These are phyloP conservation scores for Diutina ranongensis DNA, from an alignment of 1,139 yeast genomes.

Conservation along the genomic window DNA sequence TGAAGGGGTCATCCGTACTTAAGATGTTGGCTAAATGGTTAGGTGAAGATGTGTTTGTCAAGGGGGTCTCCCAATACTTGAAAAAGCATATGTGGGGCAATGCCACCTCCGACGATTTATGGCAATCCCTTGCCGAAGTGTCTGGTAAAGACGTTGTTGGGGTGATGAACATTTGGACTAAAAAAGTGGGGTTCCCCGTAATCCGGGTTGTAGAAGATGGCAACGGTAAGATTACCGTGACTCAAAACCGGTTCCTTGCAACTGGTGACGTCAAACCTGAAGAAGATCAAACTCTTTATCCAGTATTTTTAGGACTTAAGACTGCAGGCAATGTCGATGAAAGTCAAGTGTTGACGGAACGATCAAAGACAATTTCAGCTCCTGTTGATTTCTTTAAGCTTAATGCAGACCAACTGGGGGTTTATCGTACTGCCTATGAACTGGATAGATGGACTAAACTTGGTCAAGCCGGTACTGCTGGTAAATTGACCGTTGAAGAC, in stretches of 20 bases:
- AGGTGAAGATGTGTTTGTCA: slow-evolving; percentile 53
- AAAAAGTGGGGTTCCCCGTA: slow-evolving; percentile 76
- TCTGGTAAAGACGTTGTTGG: slow-evolving; percentile 62
- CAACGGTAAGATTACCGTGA: slow-evolving; percentile 34
- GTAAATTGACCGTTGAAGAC: slow-evolving; percentile 67
- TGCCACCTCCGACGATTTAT: slow-evolving; percentile 69
- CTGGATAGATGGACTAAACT: slow-evolving; percentile 65
- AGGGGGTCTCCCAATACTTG: slow-evolving; percentile 64
- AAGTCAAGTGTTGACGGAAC: slow-evolving; percentile 41
- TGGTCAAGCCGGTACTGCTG: slow-evolving; percentile 56
- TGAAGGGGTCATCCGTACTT: slow-evolving; percentile 70
- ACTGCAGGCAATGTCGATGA: slow-evolving; percentile 59
- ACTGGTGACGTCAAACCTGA: slow-evolving; percentile 71
- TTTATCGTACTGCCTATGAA: slow-evolving; percentile 71
- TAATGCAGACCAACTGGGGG: slow-evolving; percentile 75
- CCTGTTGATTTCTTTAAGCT: slow-evolving; percentile 51
- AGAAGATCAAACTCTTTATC: slow-evolving; percentile 51
- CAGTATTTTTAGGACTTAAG: slow-evolving; percentile 71
- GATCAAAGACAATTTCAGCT: slow-evolving; percentile 39
- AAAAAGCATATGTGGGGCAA: slow-evolving; percentile 62
- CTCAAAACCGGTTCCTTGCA: slow-evolving; percentile 65
- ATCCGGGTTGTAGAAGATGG: slow-evolving; percentile 40
- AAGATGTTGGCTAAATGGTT: slow-evolving; percentile 61
- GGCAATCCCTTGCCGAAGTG: slow-evolving; percentile 65
- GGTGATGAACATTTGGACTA: slow-evolving; percentile 77